Base-by-base conservation (phyloP, 2,329 filamentous ascomycete genomes). In the Bimuria novae-zelandiae region DNA sequence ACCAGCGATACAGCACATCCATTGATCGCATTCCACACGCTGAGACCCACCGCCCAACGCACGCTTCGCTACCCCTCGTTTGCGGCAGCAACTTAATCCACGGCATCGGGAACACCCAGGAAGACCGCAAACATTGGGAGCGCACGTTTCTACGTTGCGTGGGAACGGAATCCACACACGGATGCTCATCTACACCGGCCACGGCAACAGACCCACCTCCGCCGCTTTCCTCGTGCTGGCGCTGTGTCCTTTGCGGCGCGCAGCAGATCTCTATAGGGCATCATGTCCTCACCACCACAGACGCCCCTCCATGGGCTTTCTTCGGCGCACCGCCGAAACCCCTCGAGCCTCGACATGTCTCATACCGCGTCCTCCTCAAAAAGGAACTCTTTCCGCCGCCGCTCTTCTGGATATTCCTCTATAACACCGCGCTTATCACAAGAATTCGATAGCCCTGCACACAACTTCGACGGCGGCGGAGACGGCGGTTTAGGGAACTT, bases 401-500 rank as follows among this genome's bases (percentile, higher is more conserved):
- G 71, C 52, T 73, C 71, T n/a, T 78, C 77, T 47, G 77, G 77
- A 45, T 76, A 77, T 55, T 78, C 74, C 43, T 76, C 76, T n/a
- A 65, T 73, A 42, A 77, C 75, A 49, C 73, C 75, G 27, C 72
- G 72, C 40, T 75, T 73, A 10, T 70, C 69, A 51, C 71, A 68
- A n/a, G 67, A 71, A 10, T 73, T 75, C 54, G 76, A 77, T 49
- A 72, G 68, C 39, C 71, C 71, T 2, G 71, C 65, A 35, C 74
- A 75, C 12, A 68, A 70, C 51, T 70, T 71, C 7, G 73, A 72
- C 47, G 71, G 69, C 8, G 69, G 64, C 14, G 71, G 68, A 45
- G 76, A 75, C 41, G 84, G 84, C 56, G 87, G 87, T 7, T 77
- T 91, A 57, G 90, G 89, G 27, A 92, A 91, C 62, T 74, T 94